Base-by-base conservation (phyloP, 116 monocot genomes). In the Iris pallida region DNA sequence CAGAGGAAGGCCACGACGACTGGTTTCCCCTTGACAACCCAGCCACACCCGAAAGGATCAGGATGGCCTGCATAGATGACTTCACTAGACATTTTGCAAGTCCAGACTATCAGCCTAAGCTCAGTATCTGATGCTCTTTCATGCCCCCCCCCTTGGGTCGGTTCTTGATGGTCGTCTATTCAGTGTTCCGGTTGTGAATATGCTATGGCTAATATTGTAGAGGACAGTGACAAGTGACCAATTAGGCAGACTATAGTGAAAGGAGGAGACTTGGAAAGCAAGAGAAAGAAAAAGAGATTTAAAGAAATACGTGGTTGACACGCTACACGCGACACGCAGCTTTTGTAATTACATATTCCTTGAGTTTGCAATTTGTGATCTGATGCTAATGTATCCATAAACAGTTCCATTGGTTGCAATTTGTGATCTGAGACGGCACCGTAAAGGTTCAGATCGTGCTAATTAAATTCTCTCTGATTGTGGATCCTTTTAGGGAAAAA, bases 1-100 rank as follows among this genome's bases (percentile, higher is more conserved):
- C 87, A 47, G 92, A 98, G 61, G 85, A 87, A 76, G 90, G 90
- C 8, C 53, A 69, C 15, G 15, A 69, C 9, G 86, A 67, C 1
- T 98, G 98, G 98, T 98, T 93, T 59, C 80, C 87, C 4, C 86
- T 98, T 8, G 98, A 98, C 67, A 98, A 78, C 70, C 98, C 98
- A 0, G 93, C 87, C 13, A 98, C 98, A 6, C 93, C 98, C 0
- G 98, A 98, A 72, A 83, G 98, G 74, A 98, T 98, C n/a, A 75
- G 98, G 59, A 98, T 98, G 98, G 93, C 90, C 57, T 98, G 98
- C 68, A 9, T 86, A 0, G 98, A 93, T 75, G 71, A 78, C 47
- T 83, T 98, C 73, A 93, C 88, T 0, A 86, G 70, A 61, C 71
- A 58, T 12, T 93, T 98, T 73, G 88, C 76, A 8, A 57, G 55